These are phyloP conservation scores for Corylus heterophylla DNA, from an alignment of 306 rosid species.

Conservation along the genomic window DNA sequence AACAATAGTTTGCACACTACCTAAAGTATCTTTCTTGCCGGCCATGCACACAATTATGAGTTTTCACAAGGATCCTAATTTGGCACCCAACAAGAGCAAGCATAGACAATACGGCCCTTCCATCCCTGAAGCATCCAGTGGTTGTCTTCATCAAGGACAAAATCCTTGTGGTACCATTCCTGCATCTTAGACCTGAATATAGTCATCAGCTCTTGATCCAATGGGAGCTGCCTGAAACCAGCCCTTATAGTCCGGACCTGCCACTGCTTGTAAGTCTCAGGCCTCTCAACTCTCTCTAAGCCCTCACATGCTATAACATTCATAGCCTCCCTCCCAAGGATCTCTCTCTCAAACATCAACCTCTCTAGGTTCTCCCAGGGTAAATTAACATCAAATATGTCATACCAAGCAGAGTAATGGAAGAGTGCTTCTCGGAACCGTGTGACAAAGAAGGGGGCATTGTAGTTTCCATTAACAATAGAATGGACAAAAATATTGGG, in stretches of 20 bases:
- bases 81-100: no score
- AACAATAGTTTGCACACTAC: no score
- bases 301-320: background rate
- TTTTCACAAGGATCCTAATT: no score
- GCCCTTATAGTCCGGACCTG: background rate
- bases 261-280: background rate
- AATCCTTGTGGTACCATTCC: no score
- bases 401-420: background rate
- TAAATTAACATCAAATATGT: background rate
- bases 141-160: no score
- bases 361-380: background rate
- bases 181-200: no score
- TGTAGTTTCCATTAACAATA: background rate
- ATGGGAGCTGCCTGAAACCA: no score
- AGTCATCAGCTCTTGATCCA: no score
- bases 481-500: background rate
- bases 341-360: background rate
- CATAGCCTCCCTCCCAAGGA: background rate
- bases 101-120: no score
- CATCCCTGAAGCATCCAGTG: no score
- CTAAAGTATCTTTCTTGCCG: no score
- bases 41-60: no score
- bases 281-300: background rate
- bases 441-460: background rate
- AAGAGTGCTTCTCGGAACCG: conserved; percentile 10